Evolutionary conservation across 148 eudicot species (phyloP).

Genomic region (Diospyros lotus): DNA sequence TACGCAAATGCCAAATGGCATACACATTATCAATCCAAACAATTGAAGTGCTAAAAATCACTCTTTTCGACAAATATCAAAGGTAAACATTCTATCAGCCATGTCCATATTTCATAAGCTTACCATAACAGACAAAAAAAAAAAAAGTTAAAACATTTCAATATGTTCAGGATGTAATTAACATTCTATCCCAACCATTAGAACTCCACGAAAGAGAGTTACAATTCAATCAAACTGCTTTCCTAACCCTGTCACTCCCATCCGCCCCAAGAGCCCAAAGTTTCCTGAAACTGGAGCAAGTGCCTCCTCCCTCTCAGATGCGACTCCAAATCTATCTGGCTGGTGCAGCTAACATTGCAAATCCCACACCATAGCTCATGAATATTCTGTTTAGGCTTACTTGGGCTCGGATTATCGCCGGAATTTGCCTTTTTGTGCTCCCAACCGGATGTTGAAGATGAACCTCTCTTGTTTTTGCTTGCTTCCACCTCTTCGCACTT

Average conservation of each 20-base stretch:
- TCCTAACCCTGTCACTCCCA: not conserved
- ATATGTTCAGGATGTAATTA: too few species aligned
- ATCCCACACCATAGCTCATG: not conserved
- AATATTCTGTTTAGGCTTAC: not conserved
- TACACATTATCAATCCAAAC: too few species aligned
- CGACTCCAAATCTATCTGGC: not conserved
- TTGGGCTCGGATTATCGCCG: not conserved
- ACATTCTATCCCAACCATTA: not conserved
- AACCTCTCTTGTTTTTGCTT: not conserved
- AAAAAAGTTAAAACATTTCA: too few species aligned
- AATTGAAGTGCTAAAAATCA: too few species aligned
- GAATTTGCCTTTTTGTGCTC: not conserved
- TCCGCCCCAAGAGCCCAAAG: not conserved
- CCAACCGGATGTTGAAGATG: not conserved
- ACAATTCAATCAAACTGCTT: not conserved
- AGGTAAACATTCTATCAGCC: too few species aligned
- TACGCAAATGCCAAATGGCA: too few species aligned
- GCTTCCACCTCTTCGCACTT: conserved; percentile 4
- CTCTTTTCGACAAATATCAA: too few species aligned
- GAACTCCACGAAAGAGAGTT: not conserved
- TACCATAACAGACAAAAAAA: too few species aligned
- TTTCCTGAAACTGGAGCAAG: conserved; percentile 5
- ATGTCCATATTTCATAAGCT: too few species aligned
- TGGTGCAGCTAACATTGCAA: conserved; percentile 1
- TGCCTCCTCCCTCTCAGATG: conserved; percentile 10